These are phyloP conservation scores for Ruellia speciosa DNA, from an alignment of 305 asterid genomes.

Conservation along the genomic window DNA sequence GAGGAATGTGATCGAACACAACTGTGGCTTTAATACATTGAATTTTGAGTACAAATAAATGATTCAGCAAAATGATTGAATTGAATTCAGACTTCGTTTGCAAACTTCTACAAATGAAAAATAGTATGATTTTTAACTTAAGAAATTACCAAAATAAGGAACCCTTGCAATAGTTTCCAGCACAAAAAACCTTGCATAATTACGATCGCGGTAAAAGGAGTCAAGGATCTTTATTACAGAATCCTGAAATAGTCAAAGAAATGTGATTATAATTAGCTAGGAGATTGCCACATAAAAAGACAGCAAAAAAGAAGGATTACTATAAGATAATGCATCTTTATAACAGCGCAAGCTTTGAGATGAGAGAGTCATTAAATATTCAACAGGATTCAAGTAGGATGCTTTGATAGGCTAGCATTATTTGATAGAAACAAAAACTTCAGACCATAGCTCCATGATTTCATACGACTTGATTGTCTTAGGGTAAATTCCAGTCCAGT, in stretches of 20 bases:
- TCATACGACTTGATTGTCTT: background rate
- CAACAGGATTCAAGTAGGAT: background rate
- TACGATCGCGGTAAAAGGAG: conserved; percentile 66
- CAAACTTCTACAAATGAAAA: background rate
- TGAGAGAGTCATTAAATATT: background rate
- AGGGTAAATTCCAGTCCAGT: background rate
- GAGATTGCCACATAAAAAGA: background rate
- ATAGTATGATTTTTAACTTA: conserved; percentile 12
- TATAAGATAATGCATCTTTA: too few relatives aligned
- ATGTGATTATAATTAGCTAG: background rate
- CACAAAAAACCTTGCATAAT: conserved; percentile 82
- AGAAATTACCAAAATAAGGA: conserved; percentile 84
- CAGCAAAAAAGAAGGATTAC: background rate
- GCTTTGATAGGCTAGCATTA: conserved; percentile 8
- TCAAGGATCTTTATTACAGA: conserved; percentile 85
- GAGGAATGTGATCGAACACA: background rate
- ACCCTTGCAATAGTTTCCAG: conserved; percentile 97
- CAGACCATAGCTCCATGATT: background rate
- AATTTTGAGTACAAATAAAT: too few relatives aligned
- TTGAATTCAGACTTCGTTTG: background rate
- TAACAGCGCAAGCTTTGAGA: background rate
- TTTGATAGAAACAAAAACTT: conserved; percentile 3
- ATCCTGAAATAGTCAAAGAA: conserved; percentile 46
- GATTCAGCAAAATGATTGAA: background rate
- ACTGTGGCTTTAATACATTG: background rate